These are phyloP conservation scores for Leishmania turanica DNA, from an alignment of 208 protist genomes.

Conservation along the genomic window DNA sequence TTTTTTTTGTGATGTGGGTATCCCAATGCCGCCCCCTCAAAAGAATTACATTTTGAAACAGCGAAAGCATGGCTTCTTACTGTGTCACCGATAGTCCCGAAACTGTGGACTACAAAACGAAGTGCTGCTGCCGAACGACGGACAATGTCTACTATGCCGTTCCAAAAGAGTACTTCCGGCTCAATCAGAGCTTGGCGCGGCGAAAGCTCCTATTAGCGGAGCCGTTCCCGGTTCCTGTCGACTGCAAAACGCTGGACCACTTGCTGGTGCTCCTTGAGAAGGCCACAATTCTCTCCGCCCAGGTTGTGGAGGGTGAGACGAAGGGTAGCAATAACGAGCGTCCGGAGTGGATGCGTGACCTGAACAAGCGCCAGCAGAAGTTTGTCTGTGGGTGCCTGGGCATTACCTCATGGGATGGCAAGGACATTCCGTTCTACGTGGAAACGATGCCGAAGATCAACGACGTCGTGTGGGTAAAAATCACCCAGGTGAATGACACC, in stretches of 20 bases:
- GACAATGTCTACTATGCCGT: constrained; percentile 74
- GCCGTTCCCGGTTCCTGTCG: constrained; percentile 71
- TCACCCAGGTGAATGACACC: constrained; percentile 93
- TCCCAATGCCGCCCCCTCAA: background rate
- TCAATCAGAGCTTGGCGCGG: constrained; percentile 55
- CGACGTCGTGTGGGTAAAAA: constrained; percentile 98
- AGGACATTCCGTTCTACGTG: constrained; percentile 74
- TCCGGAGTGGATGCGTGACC: constrained; percentile 69
- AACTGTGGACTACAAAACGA: constrained; percentile 79
- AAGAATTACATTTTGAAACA: background rate
- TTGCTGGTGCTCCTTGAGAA: constrained; percentile 79
- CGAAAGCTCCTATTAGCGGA: constrained; percentile 66
- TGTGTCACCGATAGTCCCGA: constrained; percentile 68
- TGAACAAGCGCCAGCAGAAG: constrained; percentile 82
- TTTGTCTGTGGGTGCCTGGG: constrained; percentile 77
- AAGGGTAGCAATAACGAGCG: constrained; percentile 44
- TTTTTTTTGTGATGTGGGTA: background rate
- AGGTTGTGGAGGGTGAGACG: constrained; percentile 58
- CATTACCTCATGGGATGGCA: constrained; percentile 79
- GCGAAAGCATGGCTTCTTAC: constrained; percentile 60
- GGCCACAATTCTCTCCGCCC: constrained; percentile 61
- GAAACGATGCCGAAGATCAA: constrained; percentile 94
- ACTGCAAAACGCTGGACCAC: constrained; percentile 49
- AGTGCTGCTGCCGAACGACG: constrained; percentile 82
- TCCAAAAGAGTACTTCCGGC: constrained; percentile 81